Base-by-base conservation (phyloP, 2,329 filamentous ascomycete genomes). In the Diplodia sapinea region DNA sequence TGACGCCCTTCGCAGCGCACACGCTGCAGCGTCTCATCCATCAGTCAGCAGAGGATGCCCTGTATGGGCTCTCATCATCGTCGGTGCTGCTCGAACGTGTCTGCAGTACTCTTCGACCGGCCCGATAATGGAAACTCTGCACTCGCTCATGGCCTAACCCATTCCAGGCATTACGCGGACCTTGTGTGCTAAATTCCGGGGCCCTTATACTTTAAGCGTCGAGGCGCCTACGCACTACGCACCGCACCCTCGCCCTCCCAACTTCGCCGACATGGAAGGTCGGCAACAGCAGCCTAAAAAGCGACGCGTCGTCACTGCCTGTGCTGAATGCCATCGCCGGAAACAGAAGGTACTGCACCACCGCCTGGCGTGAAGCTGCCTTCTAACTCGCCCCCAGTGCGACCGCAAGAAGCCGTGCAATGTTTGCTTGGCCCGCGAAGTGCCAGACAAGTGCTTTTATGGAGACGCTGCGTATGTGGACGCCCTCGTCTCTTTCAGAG, bases 331-430 rank as follows among this genome's bases (percentile, higher is more conserved):
- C 57, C 57, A 62, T 23, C 57, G 57, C 11, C 57, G 57, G 26
- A 62, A 62, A 31, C 57, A 62, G 15, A 62, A 62, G 57, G 57
- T 62, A 20, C 31, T 11, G 13, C 4, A 6, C 13, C 12, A 20
- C 17, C 43, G 43, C 17, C n/a, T 50, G 40, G 11, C 17, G 4
- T 62, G 57, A 62, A 6, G 4, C 5, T 8, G 3, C 31, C 17
- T 23, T 50, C 57, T 62, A 29, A 62, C 17, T 17, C 29, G 29
- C 49, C n/a, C 15, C 12, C 26, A 62, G 57, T 62, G 57, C 43
- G 57, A 62, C 43, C 57, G 57, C 17, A 49, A 62, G 57, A 49
- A 49, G 40, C 57, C 57, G n/a, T 62, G 57, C 43, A 62, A 62
- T 36, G 43, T 62, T 7, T 62, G 57, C n/a, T 36, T 62, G 31